These are phyloP conservation scores for Aspergillus aculeatus DNA, from an alignment of 2,329 filamentous ascomycete genomes.

Conservation along the genomic window DNA sequence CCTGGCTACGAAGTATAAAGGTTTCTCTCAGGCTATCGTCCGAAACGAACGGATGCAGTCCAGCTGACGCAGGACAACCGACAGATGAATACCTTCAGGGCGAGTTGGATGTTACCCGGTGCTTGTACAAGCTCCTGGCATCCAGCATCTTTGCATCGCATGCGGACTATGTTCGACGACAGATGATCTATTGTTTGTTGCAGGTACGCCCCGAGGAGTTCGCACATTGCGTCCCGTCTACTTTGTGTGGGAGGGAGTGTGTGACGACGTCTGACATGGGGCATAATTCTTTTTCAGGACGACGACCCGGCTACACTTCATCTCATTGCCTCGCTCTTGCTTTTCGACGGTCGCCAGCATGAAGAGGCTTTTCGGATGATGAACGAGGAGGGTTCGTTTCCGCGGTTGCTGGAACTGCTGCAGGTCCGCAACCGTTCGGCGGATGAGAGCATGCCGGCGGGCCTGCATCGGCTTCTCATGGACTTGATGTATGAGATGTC, in stretches of 20 bases:
- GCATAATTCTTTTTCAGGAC: constrained; percentile 58
- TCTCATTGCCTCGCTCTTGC: constrained; percentile 76
- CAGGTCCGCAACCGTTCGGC: constrained; percentile 60
- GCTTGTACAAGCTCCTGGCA: constrained; percentile 73
- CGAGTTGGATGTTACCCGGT: constrained; percentile 77
- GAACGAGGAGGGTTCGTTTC: constrained; percentile 81
- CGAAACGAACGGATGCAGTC: neutral
- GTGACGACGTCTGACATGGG: neutral
- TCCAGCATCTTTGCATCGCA: constrained; percentile 73
- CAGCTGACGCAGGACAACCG: constrained; percentile 8
- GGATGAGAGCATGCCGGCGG: constrained; percentile 41
- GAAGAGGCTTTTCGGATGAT: constrained; percentile 81
- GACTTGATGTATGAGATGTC: constrained; percentile 97
- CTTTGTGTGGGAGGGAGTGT: neutral
- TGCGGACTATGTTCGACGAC: constrained; percentile 82
- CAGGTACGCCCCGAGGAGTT: constrained; percentile 49
- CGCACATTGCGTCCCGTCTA: neutral
- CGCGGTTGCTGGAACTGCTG: constrained; percentile 78
- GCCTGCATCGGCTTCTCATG: constrained; percentile 76
- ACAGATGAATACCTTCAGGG: constrained; percentile 68
- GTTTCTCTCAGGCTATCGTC: constrained; percentile 37
- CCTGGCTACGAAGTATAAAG: constrained; percentile 71
- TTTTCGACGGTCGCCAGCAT: constrained; percentile 79
- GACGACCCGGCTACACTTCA: constrained; percentile 79
- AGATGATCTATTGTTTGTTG: constrained; percentile 87